These are phyloP conservation scores for Gnaphalium uliginosum DNA, from an alignment of 129 eudicot species.

Conservation along the genomic window DNA sequence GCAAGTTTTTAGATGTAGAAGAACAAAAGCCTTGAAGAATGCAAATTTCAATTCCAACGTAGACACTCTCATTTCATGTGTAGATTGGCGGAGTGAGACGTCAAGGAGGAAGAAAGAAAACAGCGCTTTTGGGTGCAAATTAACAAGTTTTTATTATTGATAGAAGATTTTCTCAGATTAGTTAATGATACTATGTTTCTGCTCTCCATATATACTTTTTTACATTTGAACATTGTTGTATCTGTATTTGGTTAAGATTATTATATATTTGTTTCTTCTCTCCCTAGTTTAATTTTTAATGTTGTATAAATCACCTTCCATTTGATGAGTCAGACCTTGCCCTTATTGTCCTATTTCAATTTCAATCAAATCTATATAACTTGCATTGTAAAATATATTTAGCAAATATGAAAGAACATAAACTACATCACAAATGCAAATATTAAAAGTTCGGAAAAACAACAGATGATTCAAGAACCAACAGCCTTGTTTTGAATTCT, in stretches of 20 bases:
- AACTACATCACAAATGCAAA: constrained; percentile 27
- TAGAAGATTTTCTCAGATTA: not conserved
- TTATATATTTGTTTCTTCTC: too few species aligned
- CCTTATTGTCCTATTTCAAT: not conserved
- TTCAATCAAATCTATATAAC: too few species aligned
- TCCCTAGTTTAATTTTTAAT: too few species aligned
- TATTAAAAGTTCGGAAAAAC: constrained; percentile 8
- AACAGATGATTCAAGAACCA: constrained; percentile 11
- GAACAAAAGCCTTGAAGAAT: not conserved
- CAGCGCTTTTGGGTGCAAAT: not conserved
- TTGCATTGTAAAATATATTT: not conserved
- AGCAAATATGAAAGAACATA: constrained; percentile 8
- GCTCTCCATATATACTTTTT: too few species aligned
- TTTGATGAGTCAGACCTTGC: too few species aligned
- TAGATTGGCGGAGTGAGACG: not conserved
- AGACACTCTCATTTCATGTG: not conserved
- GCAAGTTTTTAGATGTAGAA: not conserved
- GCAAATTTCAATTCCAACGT: not conserved
- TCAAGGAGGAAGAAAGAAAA: not conserved
- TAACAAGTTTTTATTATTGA: too few species aligned
- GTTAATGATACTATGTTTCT: not conserved
- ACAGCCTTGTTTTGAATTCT: constrained; percentile 11
- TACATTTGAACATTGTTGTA: too few species aligned
- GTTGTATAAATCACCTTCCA: too few species aligned
- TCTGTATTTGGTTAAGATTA: too few species aligned